Evolutionary conservation across 192 early-diverging fungal genomes (phyloP), one percentile per base, ranked within the genome.

Genomic region (Allomyces javanicus): DNA sequence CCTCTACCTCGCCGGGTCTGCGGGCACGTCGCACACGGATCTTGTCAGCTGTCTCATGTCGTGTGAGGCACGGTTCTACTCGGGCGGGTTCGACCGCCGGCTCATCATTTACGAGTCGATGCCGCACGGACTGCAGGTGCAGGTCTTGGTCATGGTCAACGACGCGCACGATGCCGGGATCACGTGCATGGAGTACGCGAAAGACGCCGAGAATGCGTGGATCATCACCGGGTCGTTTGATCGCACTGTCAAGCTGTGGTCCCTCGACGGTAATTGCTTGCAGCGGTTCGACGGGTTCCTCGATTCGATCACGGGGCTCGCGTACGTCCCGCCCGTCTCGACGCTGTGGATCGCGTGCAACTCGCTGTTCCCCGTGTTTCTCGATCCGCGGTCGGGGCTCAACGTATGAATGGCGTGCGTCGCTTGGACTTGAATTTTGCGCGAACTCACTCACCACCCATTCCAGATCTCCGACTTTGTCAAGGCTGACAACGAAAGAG

Each of bases 191-290:
- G 74, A 80, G 50, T 82, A 71, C 72, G 82, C 80, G 4, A 83
- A 83, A 64, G 25, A 64, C n/a, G 40, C 33, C 33, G 25, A 44
- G 7, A 21, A n/a, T 19, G 25, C 26, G 19, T 80, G 79, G 80
- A 68, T 83, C 19, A 83, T 82, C 24, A 83, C 82, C 10, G 82
- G 82, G 6, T 80, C 79, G 12, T 80, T 83, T 72, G 82, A 83
- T 67, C 64, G 80, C 24, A 70, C 76, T 25, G 82, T 83, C 10
- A 82, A 82, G 65, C 68, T 83, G 6, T 83, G 82, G 82, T 83
- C 82, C 17, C 64, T 83, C 5, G 82, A 83, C 67, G 82, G 82
- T n/a, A 83, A 79, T 63, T 62, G 80, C 40, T 64, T 83, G 50
- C 82, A 83, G 68, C 63, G 73, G 44, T 82, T 83, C 63, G 80